A percentile compares a stretch with the other conserved stretches of the same genome.
phyloP scores from a whole-genome alignment of 129 eudicot genomes.

The Lactuca saligna region DNA sequence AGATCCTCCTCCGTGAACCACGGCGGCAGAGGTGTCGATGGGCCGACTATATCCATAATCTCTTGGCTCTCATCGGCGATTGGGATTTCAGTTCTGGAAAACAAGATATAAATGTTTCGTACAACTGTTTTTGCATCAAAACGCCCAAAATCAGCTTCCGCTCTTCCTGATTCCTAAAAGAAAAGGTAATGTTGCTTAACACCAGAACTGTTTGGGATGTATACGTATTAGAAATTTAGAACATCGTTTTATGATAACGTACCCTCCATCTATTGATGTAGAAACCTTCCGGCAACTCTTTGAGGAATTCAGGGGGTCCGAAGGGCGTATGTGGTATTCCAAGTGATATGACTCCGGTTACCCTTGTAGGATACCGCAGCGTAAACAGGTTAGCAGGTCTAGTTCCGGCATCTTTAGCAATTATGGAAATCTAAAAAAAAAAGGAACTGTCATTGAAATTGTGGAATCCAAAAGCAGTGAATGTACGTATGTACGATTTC shows the following conservation, averaged over 20 bases:
- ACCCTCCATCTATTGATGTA: conserved; percentile 55
- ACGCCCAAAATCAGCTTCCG: conserved; percentile 40
- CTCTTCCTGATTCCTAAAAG: conserved; percentile 40
- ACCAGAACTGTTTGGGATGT: not conserved
- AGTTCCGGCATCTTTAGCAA: conserved; percentile 52
- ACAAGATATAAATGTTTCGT: conserved; percentile 36
- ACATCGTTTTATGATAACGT: not conserved
- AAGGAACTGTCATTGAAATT: not conserved
- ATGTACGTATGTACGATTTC: not conserved
- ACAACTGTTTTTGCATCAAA: conserved; percentile 32
- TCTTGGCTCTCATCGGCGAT: conserved; percentile 34
- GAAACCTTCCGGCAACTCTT: conserved; percentile 53
- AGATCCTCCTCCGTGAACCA: conserved; percentile 33
- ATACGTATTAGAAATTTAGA: not conserved
- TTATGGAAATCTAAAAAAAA: conserved; percentile 40
- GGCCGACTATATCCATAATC: conserved; percentile 35
- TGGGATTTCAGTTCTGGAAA: conserved; percentile 34
- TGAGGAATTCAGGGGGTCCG: conserved; percentile 19
- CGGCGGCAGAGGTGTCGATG: conserved; percentile 27
- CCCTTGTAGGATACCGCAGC: conserved; percentile 34
- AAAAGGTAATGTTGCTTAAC: not conserved
- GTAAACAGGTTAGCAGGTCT: conserved; percentile 42
- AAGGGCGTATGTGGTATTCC: conserved; percentile 40
- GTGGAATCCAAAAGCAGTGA: not conserved
- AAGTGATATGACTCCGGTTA: conserved; percentile 31